Base-by-base conservation (phyloP, 1,284 basidiomycete species). In the Moesziomyces antarcticus region DNA sequence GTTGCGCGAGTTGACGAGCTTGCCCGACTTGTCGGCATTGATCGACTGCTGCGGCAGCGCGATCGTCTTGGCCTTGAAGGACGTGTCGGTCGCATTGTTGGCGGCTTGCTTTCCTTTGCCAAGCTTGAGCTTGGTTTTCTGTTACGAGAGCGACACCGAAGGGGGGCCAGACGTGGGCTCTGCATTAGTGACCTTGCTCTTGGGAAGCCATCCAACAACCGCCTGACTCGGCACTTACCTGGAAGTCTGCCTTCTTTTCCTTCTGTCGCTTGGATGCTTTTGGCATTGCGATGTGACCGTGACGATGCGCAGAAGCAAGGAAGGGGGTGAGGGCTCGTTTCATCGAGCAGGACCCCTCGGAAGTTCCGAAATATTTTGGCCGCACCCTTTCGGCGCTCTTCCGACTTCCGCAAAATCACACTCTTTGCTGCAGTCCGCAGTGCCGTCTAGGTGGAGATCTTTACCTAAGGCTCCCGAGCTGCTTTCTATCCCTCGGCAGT, bases 121-220 rank as follows among this genome's bases (percentile, higher is more conserved):
- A 51, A 99, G 91, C 85, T 97, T 98, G 48, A 96, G 88, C 85
- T 93, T 97, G 24, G 93, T 90, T 93, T 96, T 97, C 93, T 97
- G 40, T 54, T 25, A 20, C 30, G 8, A 30, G 9, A 8, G 30
- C 30, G 30, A 30, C 10, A 8, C 30, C 30, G 30, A 30, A 30
- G 30, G 11, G 8, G 21, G 54, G n/a, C 13, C 2, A 13, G 3
- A 40, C 18, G 3, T n/a, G 37, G 13, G 21, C 20, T n/a, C 22
- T n/a, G 21, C 18, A 20, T 27, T 7, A n/a, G 42, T 43, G 16
- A 14, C 18, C 1, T 14, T 14, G 10, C 18, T 9, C 40, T 52
- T 11, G 24, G 18, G 50, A 40, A 22, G 48, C 21, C 22, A 24
- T 30, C 30, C 35, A 3, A 13, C 35, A 4, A 18, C 2, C 14